A percentile compares a stretch with the other conserved stretches of the same genome.
Evolutionary conservation across 257 asterid species (phyloP).

Genomic region (Fraxinus pennsylvanica): DNA sequence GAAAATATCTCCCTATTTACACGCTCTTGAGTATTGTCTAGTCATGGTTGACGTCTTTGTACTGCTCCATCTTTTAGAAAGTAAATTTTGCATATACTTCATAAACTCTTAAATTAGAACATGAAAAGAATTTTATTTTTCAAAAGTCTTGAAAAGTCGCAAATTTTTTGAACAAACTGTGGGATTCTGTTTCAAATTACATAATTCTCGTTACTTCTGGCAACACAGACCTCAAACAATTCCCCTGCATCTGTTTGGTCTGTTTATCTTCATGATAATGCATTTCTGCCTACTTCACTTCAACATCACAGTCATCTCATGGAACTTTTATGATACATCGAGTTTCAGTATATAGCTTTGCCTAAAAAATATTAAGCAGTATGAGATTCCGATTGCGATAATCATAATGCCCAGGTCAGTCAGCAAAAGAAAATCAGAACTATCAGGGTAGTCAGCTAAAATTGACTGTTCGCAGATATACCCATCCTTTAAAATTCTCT

Average conservation of each 20-base stretch:
- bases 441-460: no score
- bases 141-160: neutral
- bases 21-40: no score
- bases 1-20: no score
- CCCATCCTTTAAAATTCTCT: neutral
- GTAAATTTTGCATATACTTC: no score
- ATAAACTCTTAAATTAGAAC: no score
- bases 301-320: neutral
- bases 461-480: no score
- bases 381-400: neutral
- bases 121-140: no score
- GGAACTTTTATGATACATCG: neutral
- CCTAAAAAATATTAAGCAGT: neutral
- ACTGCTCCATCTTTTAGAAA: no score
- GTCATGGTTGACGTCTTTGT: no score
- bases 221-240: neutral
- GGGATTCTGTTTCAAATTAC: neutral
- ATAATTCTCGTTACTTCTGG: conserved; percentile 7
- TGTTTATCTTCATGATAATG: neutral
- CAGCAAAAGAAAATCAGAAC: no score
- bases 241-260: no score
- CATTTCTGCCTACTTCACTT: neutral
- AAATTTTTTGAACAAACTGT: neutral
- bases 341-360: neutral
- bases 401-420: neutral